Evolutionary conservation across 2,329 filamentous ascomycete species (phyloP), one percentile per base, ranked within the genome.

Genomic region (Juglanconis oblonga): DNA sequence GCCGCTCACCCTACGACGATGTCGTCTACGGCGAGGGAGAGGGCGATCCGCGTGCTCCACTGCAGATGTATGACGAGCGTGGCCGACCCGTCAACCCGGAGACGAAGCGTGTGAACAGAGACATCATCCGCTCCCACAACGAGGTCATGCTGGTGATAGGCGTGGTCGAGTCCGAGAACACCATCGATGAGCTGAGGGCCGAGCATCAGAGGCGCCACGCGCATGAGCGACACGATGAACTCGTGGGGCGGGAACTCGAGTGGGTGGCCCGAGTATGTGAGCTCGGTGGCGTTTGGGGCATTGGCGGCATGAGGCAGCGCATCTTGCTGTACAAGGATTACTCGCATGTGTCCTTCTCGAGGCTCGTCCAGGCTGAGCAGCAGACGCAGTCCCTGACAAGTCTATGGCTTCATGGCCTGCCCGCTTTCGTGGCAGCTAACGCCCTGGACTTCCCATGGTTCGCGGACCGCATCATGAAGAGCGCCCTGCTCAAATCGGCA

Each of bases 61-160:
- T 67, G 1, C 83, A 85, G 67, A 71, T 79, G 51, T 86, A 82
- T 65, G 83, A 87, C 64, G 75, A 77, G 45, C 78, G 81, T 38
- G 84, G 84, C 13, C 81, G 83, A 9, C 81, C 84, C 3, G 67
- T 83, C 53, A 86, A 86, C 64, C 76, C 76, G 0, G 77, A 80
- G 55, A 85, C 82, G 1, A 82, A 80, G 66, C 73, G 75, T 11
- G 78, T 84, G 63, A 85, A 85, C 64, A 77, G 79, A 52, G 80
- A 84, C 60, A 79, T 86, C 36, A 82, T 87, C 32, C 77, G 84
- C 55, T 79, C 84, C 9, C 84, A 87, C 66, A 87, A 87, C 64
- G 83, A 87, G 64, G 84, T 87, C 3, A 87, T 87, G 84, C 76
- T 80, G 17, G 82, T 85, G 9, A 86, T 87, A 44, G 84, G 84